phyloP scores from a whole-genome alignment of 2,329 filamentous ascomycete species.

The Dactylellina sp. region DNA sequence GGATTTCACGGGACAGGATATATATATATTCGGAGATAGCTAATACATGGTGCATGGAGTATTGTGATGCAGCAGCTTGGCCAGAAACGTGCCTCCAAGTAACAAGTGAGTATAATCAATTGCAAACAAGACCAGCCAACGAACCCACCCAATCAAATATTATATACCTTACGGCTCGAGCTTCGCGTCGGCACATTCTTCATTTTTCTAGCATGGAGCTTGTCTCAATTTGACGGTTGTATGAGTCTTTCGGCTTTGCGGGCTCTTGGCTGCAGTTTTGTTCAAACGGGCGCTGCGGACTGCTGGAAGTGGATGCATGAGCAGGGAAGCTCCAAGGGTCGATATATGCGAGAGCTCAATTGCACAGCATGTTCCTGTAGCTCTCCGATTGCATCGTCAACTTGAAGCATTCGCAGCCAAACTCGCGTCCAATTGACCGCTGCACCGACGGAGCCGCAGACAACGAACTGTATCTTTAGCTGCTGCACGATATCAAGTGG shows the following conservation, averaged over 20 bases:
- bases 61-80: background rate
- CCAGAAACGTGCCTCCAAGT: no score
- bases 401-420: background rate
- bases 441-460: no score
- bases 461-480: background rate
- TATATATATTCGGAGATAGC: no score
- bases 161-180: background rate
- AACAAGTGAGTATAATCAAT: background rate
- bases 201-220: background rate
- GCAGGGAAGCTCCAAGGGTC: constrained; percentile 26
- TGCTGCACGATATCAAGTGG: background rate
- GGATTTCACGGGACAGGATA: no score
- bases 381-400: no score
- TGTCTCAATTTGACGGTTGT: background rate
- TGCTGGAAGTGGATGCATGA: constrained; percentile 12
- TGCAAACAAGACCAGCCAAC: background rate
- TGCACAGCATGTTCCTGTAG: no score
- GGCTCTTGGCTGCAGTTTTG: constrained; percentile 39
- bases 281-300: background rate
- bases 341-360: no score
- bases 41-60: no score
- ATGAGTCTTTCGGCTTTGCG: constrained; percentile 40
- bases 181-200: background rate
- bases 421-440: background rate
- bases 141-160: background rate